Evolutionary conservation across 2,329 filamentous ascomycete species (phyloP), one percentile per base, ranked within the genome.

Genomic region (Malbranchea cinnamomea): DNA sequence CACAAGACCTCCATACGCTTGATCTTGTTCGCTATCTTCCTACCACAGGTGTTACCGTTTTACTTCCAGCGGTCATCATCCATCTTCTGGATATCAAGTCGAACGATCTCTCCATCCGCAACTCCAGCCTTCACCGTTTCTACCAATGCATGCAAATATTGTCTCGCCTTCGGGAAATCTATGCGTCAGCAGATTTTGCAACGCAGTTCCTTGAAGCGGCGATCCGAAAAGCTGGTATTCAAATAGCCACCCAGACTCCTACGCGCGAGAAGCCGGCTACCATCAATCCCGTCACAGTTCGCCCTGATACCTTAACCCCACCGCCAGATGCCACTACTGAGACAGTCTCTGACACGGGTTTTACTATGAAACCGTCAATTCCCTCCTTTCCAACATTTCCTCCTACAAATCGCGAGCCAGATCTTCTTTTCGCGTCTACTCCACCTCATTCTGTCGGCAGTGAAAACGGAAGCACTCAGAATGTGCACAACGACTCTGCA

Each of bases 151-250:
- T 94, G 82, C 71, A 76, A 26, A 83, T 93, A 35, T 79, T 94
- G 64, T 76, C 84, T 50, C 78, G 77, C 39, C 66, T 95, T 11
- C 74, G 84, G 21, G 83, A 93, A 47, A 81, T 84, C 17, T 94
- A 95, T 47, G 76, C 84, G 0, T 84, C 85, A 0, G 87, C 87
- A n/a, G 85, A 94, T 53, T 93, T 89, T 45, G 84, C 83, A n/a
- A 87, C 81, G 1, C 81, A 81, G 2, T 94, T 94, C 60, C 66
- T 94, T n/a, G 82, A 92, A 49, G 83, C 84, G 1, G 83, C 84
- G 1, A 78, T 93, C 38, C 75, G 80, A 38, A 91, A 92, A 59
- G 82, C 82, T 6, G 74, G 80, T 33, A 84, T 89, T 38, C 74
- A 80, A 33, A 62, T 83, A 22, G 68, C 67, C 2, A 56, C 65